Percentiles rank a stretch among this genome's conserved stretches.
Evolutionary conservation across 2,329 filamentous ascomycete genomes (phyloP).

Genomic region (Amylocarpus encephaloides): DNA sequence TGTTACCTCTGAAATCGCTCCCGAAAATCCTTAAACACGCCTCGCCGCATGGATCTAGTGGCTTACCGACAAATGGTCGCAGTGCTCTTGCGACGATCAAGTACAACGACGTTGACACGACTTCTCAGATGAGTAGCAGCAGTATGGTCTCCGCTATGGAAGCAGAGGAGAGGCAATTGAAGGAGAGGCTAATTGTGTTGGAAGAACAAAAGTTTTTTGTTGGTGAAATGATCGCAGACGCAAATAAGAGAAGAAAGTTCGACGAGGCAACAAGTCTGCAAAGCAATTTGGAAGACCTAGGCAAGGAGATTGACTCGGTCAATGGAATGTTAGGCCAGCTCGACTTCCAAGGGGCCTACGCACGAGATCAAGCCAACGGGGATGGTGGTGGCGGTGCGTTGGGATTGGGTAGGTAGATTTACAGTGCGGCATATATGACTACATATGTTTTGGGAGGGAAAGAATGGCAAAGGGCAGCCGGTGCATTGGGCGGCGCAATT

Average conservation of each 20-base stretch:
- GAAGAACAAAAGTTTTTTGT: conserved; percentile 71
- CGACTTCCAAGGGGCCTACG: conserved; percentile 37
- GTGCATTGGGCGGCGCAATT: conserved; percentile 10
- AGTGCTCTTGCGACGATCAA: conserved; percentile 52
- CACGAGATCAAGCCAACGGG: conserved; percentile 14
- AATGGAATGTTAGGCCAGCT: conserved; percentile 51
- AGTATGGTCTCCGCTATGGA: conserved; percentile 58
- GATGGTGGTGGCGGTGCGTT: conserved; percentile 1
- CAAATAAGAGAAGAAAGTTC: conserved; percentile 59
- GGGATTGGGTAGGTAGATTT: conserved; percentile 1
- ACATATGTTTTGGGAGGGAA: not conserved
- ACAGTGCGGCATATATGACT: not conserved
- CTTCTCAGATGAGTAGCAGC: conserved; percentile 47
- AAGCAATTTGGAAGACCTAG: conserved; percentile 59
- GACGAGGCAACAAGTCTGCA: conserved; percentile 61
- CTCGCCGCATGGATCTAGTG: conserved; percentile 41
- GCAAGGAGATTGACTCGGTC: conserved; percentile 57
- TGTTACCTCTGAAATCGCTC: conserved; percentile 63
- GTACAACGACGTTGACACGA: conserved; percentile 45
- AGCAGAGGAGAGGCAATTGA: conserved; percentile 61
- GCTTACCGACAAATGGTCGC: conserved; percentile 19
- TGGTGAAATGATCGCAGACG: conserved; percentile 62
- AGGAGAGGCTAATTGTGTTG: conserved; percentile 60
- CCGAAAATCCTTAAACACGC: conserved; percentile 57
- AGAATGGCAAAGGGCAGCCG: not conserved